Evolutionary conservation across 495 filamentous ascomycete species (phyloP), one percentile per base, ranked within the genome.

Genomic region (Aspergillus cavernicola): DNA sequence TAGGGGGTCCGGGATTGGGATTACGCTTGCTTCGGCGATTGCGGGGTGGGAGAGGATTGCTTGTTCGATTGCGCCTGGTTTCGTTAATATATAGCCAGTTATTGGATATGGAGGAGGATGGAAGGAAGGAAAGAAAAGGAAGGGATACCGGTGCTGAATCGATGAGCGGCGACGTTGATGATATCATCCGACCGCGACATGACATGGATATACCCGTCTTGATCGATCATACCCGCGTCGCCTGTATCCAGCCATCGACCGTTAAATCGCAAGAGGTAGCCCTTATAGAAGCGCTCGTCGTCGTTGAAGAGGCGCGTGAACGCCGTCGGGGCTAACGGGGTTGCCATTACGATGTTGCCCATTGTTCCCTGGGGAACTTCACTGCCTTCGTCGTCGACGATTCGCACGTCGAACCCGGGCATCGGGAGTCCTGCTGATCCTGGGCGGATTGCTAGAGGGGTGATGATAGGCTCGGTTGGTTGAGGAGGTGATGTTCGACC

Each of bases 91-190:
- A 9, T 9, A 28, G n/a, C n/a, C n/a, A n/a, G n/a, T n/a, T n/a
- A n/a, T n/a, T n/a, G n/a, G n/a, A n/a, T n/a, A n/a, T n/a, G n/a
- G n/a, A n/a, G n/a, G 4, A 28, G 9, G 24, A 28, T 28, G 1
- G 20, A 46, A 37, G 19, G 20, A 38, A 19, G 19, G 8, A 40
- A 36, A 19, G 20, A 26, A 18, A 3, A 23, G 15, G 9, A 39
- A 18, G 23, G n/a, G 11, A 50, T 73, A 87, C 87, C 91, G 2
- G 91, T 97, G 60, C 85, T 89, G 55, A 97, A 90, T 4, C 92
- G 82, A 71, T 97, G 92, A 2, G 92, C 92, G 23, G 92, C 91
- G 1, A 96, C 92, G 62, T 97, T 97, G 65, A 97, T 95, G 53
- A 97, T 86, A 67, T 97, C 92, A 74, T 97, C 92, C 4, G 83